These are phyloP conservation scores for Prunus yedoensis DNA, from an alignment of 331 rosid species.

Conservation along the genomic window DNA sequence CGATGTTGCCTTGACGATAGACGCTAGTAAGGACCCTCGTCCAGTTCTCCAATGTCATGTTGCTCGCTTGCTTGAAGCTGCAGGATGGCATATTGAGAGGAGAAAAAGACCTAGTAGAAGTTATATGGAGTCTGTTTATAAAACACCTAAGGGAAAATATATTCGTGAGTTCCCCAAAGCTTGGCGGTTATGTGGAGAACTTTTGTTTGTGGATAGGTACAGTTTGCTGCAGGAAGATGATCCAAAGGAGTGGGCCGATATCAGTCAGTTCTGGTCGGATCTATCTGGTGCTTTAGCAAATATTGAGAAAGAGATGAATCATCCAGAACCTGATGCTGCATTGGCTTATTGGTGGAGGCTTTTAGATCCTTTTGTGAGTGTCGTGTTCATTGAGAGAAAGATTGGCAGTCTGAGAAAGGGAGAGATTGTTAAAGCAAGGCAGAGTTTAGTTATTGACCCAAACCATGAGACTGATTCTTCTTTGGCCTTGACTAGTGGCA, in stretches of 20 bases:
- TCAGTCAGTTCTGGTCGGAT: constrained; percentile 76
- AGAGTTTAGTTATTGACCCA: constrained; percentile 36
- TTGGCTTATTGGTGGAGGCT: constrained; percentile 77
- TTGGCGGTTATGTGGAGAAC: constrained; percentile 85
- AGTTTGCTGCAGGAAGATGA: constrained; percentile 35
- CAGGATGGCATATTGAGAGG: constrained; percentile 83
- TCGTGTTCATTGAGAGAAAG: constrained; percentile 67
- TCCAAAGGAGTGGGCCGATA: constrained; percentile 62
- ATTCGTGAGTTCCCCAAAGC: constrained; percentile 80
- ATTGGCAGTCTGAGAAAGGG: constrained; percentile 85
- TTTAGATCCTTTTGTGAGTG: constrained; percentile 82
- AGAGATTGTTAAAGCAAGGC: constrained; percentile 60
- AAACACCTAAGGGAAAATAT: constrained; percentile 70
- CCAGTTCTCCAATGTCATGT: constrained; percentile 53
- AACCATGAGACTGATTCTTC: constrained; percentile 25
- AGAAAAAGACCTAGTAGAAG: constrained; percentile 71
- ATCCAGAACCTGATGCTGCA: constrained; percentile 34
- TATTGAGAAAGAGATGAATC: constrained; percentile 52
- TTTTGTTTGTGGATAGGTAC: constrained; percentile 50
- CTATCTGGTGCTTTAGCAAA: constrained; percentile 53
- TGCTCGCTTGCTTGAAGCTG: constrained; percentile 55
- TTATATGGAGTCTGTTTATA: constrained; percentile 64
- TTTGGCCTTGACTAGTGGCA: constrained; percentile 28
- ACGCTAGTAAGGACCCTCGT: constrained; percentile 59
- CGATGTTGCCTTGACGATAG: constrained; percentile 39